Conservation (phyloP, 768 basidiomycete genomes). For the Dendrothele bispora region DNA sequence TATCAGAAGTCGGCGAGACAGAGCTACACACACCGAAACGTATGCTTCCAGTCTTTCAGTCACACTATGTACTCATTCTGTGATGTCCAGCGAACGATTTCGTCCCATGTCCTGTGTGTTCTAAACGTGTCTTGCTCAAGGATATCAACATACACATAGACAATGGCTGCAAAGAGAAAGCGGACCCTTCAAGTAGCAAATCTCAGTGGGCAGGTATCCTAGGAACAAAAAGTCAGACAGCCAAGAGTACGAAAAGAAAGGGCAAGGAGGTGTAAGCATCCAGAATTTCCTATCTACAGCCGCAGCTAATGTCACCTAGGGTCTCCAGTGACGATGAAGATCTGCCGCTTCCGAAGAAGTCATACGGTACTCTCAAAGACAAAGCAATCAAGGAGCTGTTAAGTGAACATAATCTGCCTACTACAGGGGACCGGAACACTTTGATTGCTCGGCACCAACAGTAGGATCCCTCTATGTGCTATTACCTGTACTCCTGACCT, state of each 20-base stretch:
- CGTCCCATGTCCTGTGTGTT: slow-evolving; percentile 67
- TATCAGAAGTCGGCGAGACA: too few species aligned
- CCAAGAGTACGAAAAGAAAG: slow-evolving; percentile 42
- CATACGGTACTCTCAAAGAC: slow-evolving; percentile 66
- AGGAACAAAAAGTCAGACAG: slow-evolving; percentile 38
- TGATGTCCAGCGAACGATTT: slow-evolving; percentile 32
- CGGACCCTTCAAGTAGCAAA: slow-evolving; percentile 18
- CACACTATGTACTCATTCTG: too few species aligned
- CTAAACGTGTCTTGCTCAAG: slow-evolving; percentile 39
- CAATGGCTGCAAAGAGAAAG: slow-evolving; percentile 45
- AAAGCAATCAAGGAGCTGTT: slow-evolving; percentile 59
- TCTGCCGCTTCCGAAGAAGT: slow-evolving; percentile 58
- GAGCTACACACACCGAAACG: too few species aligned
- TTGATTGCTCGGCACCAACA: slow-evolving; percentile 60
- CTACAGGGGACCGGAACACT: slow-evolving; percentile 49
- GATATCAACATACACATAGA: slow-evolving; percentile 70
- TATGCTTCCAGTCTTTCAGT: too few species aligned
- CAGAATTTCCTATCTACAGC: not conserved
- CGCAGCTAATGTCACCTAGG: slow-evolving; percentile 15
- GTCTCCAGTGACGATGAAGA: slow-evolving; percentile 32
- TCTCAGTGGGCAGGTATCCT: slow-evolving; percentile 25
- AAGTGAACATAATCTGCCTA: slow-evolving; percentile 45
- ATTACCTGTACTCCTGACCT: slow-evolving; percentile 1
- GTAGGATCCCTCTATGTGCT: slow-evolving; percentile 30
- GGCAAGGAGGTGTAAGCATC: slow-evolving; percentile 33